Evolutionary conservation across 108 stramenopile genomes (phyloP).

Genomic region (Nitzschia sp.): DNA sequence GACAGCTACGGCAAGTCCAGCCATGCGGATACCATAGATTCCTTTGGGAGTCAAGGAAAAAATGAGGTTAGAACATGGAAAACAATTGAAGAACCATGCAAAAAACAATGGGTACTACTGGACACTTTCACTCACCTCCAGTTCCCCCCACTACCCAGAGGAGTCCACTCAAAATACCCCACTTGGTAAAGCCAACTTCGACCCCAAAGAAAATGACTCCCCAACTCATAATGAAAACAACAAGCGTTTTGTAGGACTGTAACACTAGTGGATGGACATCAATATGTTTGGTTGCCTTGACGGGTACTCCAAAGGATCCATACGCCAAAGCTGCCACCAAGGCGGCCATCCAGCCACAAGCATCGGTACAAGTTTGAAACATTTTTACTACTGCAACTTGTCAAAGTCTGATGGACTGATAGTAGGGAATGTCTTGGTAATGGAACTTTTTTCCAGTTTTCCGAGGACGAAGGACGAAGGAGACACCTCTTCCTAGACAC

Average conservation of each 20-base stretch:
- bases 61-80: not conserved
- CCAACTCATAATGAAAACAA: conserved; percentile 59
- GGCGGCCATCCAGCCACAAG: conserved; percentile 61
- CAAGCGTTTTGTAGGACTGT: conserved; percentile 58
- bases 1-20: conserved; percentile 68
- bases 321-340: conserved; percentile 49
- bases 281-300: conserved; percentile 48
- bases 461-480: too few relatives aligned
- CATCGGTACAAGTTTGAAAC: conserved; percentile 27
- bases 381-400: conserved; percentile 10
- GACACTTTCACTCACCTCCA: conserved; percentile 22
- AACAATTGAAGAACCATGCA: not conserved
- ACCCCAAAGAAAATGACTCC: conserved; percentile 45
- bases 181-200: conserved; percentile 50
- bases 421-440: not conserved
- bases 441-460: not conserved
- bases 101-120: not conserved
- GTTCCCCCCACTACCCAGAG: conserved; percentile 60
- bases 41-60: conserved; percentile 12
- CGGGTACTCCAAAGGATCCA: conserved; percentile 68
- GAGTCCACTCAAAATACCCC: conserved; percentile 72
- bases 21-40: conserved; percentile 65
- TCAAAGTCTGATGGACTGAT: not conserved
- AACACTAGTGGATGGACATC: conserved; percentile 64
- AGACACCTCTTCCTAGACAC: too few relatives aligned